Base-by-base conservation (phyloP, 2,329 filamentous ascomycete genomes). In the Sporothrix euskadiensis region DNA sequence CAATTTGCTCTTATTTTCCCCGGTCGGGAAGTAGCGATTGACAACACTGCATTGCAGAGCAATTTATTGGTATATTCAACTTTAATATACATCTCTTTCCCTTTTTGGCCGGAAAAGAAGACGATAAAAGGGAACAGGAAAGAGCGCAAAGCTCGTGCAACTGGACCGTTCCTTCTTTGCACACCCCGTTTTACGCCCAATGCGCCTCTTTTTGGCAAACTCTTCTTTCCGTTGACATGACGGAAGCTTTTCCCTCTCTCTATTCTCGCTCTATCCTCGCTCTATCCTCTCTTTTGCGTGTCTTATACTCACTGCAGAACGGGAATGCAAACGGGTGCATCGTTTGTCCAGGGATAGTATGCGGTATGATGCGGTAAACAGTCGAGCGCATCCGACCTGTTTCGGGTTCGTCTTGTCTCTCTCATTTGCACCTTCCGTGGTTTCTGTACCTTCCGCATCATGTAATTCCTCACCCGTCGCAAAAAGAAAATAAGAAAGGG, bases 111-210 rank as follows among this genome's bases (percentile, higher is more conserved):
- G n/a, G 35, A 39, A 47, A 41, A 65, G 4, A 26, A 56, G 4
- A 47, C 61, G n/a, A 47, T 63, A 63, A 44, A 63, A 5, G 19
- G 56, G 44, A 49, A 26, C 59, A 69, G 30, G 12, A 59, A 57
- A 47, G 69, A 57, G 41, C 39, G 52, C 26, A 47, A 6, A 12
- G 61, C n/a, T 47, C 35, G 52, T 71, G 39, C 19, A 35, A 71
- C 69, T 71, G 69, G 69, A 44, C 68, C 52, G 68, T 57, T 70
- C 68, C 14, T 70, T 70, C 68, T 56, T 59, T 22, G 69, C 69
- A 22, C 32, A 6, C 30, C 66, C 52, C 52, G 68, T 56, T 69
- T 56, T 22, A 69, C 68, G 52, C 56, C 44, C 32, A 70, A 59
- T 59, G 35, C 68, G 68, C 68, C 52, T 16, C 35, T 19, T 65